Evolutionary conservation across 2,329 filamentous ascomycete genomes (phyloP).

Genomic region (Cordyceps tenuipes): DNA sequence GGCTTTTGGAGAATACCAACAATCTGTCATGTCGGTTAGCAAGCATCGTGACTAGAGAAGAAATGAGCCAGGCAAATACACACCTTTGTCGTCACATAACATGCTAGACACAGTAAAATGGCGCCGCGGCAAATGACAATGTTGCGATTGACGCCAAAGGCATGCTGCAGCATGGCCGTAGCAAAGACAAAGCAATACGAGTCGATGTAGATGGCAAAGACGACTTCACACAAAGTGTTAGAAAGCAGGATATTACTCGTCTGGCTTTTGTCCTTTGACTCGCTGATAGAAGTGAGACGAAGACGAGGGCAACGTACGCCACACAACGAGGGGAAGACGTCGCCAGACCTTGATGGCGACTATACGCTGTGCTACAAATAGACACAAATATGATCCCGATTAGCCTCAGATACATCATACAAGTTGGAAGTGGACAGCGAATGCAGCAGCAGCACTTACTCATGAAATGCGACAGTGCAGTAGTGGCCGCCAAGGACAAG

Average conservation of each 20-base stretch:
- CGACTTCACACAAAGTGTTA: constrained; percentile 32
- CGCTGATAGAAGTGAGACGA: too few relatives aligned
- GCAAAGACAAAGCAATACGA: constrained; percentile 52
- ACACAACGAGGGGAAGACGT: constrained; percentile 33
- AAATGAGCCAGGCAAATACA: constrained; percentile 6
- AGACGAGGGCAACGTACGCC: constrained; percentile 27
- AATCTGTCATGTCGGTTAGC: constrained; percentile 19
- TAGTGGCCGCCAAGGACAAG: constrained; percentile 26
- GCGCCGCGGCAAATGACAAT: constrained; percentile 45
- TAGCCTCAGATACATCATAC: neutral
- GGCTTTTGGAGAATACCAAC: constrained; percentile 16
- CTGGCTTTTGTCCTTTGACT: too few relatives aligned
- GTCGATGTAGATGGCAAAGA: constrained; percentile 51
- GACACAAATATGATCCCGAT: neutral
- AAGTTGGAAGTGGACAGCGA: too few relatives aligned
- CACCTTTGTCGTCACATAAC: constrained; percentile 57
- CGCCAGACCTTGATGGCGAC: constrained; percentile 31
- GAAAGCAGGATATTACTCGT: neutral
- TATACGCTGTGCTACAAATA: constrained; percentile 27
- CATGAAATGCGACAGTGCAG: constrained; percentile 28
- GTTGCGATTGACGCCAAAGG: constrained; percentile 46
- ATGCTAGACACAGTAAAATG: constrained; percentile 52
- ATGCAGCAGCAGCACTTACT: constrained; percentile 19
- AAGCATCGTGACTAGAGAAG: neutral
- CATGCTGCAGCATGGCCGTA: constrained; percentile 47